These are phyloP conservation scores for Trichaptum fuscoviolaceum DNA, from an alignment of 768 basidiomycete species.

Conservation along the genomic window DNA sequence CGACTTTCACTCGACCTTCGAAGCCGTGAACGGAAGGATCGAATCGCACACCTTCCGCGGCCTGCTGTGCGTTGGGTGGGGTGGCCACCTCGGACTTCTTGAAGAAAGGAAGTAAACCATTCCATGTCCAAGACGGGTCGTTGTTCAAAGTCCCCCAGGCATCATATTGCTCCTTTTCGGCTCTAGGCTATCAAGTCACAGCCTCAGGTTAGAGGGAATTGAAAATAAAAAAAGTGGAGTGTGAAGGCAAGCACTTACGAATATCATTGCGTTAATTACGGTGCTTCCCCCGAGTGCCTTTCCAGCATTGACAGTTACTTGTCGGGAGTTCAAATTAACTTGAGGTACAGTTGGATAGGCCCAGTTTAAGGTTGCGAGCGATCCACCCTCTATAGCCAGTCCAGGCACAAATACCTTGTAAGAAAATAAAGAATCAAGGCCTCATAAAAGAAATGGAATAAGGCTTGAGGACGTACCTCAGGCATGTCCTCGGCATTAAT, in stretches of 20 bases:
- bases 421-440: slow-evolving; percentile 7
- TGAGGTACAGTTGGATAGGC: slow-evolving; percentile 46
- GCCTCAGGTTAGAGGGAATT: not conserved
- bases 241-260: slow-evolving; percentile 42
- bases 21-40: slow-evolving; percentile 44
- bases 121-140: slow-evolving; percentile 25
- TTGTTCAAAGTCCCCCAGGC: slow-evolving; percentile 31
- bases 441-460: too few relatives aligned
- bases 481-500: slow-evolving; percentile 12
- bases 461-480: not conserved
- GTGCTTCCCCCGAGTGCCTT: slow-evolving; percentile 35
- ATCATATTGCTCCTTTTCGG: slow-evolving; percentile 41
- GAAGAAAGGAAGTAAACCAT: slow-evolving; percentile 31
- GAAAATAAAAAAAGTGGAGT: slow-evolving; percentile 27
- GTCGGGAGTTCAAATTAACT: slow-evolving; percentile 35
- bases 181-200: slow-evolving; percentile 33
- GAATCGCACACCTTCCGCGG: slow-evolving; percentile 40
- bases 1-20: slow-evolving; percentile 42
- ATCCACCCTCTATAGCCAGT: slow-evolving; percentile 5
- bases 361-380: slow-evolving; percentile 37
- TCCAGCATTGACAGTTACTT: slow-evolving; percentile 53
- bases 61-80: slow-evolving; percentile 38
- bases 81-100: slow-evolving; percentile 53
- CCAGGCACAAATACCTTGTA: slow-evolving; percentile 16
- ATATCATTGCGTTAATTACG: slow-evolving; percentile 55